These are phyloP conservation scores for Lasiodiplodia hormozganensis DNA, from an alignment of 2,329 filamentous ascomycete species.

Conservation along the genomic window DNA sequence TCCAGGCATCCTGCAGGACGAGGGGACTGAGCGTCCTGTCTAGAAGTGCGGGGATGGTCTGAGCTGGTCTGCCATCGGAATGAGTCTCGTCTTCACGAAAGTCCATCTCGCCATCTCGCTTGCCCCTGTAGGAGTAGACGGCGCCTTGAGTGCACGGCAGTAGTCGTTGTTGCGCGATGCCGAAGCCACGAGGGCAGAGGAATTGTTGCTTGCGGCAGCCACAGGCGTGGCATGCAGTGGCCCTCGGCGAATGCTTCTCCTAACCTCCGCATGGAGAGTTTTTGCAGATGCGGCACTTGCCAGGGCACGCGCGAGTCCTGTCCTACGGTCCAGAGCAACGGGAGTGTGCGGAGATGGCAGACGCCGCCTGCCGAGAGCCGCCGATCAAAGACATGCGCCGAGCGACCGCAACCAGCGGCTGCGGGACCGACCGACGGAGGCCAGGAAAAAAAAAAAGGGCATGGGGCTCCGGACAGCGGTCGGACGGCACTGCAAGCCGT, in stretches of 20 bases:
- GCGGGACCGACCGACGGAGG: not conserved
- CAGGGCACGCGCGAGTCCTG: conserved; percentile 10
- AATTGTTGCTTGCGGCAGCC: conserved; percentile 5
- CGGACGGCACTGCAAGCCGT: not conserved
- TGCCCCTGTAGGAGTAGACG: conserved; percentile 8
- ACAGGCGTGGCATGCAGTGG: conserved; percentile 2
- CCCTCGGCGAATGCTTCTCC: conserved; percentile 1
- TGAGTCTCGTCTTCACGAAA: not conserved
- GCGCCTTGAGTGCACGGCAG: conserved; percentile 1
- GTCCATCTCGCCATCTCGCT: conserved; percentile 17
- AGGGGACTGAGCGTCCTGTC: not conserved
- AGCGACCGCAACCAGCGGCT: not conserved
- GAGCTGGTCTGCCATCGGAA: not conserved
- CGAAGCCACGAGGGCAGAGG: conserved; percentile 16
- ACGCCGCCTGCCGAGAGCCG: conserved; percentile 8
- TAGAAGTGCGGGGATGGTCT: not conserved
- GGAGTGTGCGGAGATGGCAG: conserved; percentile 8
- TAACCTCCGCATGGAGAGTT: conserved; percentile 1
- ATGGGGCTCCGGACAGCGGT: conserved; percentile 2
- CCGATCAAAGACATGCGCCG: conserved; percentile 14
- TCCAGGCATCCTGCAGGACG: not conserved
- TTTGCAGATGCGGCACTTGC: conserved; percentile 12
- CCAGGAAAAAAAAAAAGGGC: not conserved
- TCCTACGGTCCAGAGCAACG: conserved; percentile 16
- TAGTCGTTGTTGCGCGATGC: conserved; percentile 12